Evolutionary conservation across 176 grass and related monocot species (phyloP).

Genomic region (Chloris gayana): DNA sequence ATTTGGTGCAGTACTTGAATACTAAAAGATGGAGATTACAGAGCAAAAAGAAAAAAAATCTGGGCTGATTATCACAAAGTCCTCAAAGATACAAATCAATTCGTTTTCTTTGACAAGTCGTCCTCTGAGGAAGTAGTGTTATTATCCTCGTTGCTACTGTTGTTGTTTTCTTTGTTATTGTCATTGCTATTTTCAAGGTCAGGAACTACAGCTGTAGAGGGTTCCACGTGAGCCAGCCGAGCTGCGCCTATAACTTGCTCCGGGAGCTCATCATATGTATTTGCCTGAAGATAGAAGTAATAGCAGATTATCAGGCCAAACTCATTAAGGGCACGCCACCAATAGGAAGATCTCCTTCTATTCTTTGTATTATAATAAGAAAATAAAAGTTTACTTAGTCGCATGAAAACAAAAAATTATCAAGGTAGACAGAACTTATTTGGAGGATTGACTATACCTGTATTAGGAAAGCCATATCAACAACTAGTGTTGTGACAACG

Average conservation of each 20-base stretch:
- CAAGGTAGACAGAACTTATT: not conserved
- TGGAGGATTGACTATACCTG: conserved; percentile 53
- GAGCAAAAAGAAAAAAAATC: not conserved
- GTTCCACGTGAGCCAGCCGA: conserved; percentile 77
- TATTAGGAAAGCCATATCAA: conserved; percentile 95
- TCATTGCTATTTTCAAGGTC: conserved; percentile 52
- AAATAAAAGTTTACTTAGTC: too few relatives aligned
- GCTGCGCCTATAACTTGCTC: conserved; percentile 85
- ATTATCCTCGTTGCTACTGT: conserved; percentile 13
- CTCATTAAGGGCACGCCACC: too few relatives aligned
- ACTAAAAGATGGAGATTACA: not conserved
- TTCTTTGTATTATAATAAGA: too few relatives aligned
- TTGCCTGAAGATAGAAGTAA: conserved; percentile 53
- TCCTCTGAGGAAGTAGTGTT: conserved; percentile 37
- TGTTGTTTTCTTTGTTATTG: conserved; percentile 23
- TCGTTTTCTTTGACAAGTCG: conserved; percentile 57
- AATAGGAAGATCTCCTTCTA: too few relatives aligned
- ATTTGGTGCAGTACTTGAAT: not conserved
- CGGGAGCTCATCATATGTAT: conserved; percentile 80
- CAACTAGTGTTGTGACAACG: conserved; percentile 75
- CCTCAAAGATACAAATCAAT: conserved; percentile 25
- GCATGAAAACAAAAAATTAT: not conserved
- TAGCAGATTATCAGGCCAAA: not conserved
- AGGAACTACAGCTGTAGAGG: conserved; percentile 58
- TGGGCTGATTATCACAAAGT: not conserved